phyloP scores from a whole-genome alignment of 257 asterid genomes.

The Anisodus tanguticus region DNA sequence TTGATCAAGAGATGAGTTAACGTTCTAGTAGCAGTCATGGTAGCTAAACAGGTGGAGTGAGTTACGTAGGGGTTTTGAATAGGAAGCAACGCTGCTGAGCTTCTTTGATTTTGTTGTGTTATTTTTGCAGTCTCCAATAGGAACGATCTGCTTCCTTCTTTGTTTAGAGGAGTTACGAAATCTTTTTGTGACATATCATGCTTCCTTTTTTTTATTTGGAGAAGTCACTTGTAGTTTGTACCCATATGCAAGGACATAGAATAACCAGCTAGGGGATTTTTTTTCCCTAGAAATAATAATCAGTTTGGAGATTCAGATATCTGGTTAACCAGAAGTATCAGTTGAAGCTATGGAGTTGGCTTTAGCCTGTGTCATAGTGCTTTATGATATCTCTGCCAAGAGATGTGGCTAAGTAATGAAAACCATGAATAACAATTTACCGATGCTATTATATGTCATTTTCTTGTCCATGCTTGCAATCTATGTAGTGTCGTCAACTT shows the following conservation, averaged over 20 bases:
- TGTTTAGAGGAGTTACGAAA: not conserved
- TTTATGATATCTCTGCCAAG: not conserved
- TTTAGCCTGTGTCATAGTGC: not conserved
- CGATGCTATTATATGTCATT: not conserved
- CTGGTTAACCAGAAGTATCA: not conserved
- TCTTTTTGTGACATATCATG: not conserved
- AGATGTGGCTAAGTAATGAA: not conserved
- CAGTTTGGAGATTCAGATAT: not conserved
- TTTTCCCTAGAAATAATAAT: not conserved
- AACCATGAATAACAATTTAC: not conserved
- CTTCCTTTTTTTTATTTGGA: not conserved
- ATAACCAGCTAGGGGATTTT: not conserved
- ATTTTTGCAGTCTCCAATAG: not conserved
- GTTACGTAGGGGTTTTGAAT: not conserved
- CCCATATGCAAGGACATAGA: not conserved
- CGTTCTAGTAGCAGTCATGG: not conserved
- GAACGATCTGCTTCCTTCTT: not conserved
- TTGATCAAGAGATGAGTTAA: not conserved
- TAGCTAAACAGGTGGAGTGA: not conserved
- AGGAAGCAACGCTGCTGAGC: not conserved
- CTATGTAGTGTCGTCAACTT: not conserved
- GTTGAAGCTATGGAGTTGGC: not conserved
- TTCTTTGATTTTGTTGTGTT: not conserved
- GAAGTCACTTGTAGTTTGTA: not conserved
- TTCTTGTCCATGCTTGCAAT: not conserved